Base-by-base conservation (phyloP, 139 green algal genomes). In the Micractinium sp. region DNA sequence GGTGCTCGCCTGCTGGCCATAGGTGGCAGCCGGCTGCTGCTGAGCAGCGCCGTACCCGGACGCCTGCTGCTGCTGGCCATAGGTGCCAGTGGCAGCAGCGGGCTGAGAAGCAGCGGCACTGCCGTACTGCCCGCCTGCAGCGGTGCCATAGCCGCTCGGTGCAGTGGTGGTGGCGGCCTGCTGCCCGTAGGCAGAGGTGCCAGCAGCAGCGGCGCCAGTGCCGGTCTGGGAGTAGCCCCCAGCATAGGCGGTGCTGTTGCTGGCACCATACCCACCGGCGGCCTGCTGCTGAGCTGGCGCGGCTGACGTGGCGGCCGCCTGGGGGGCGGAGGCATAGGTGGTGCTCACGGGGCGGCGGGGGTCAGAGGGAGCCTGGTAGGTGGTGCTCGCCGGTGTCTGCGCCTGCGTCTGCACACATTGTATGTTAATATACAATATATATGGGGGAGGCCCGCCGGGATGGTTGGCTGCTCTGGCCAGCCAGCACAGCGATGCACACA, bases 41-140 rank as follows among this genome's bases (percentile, higher is more conserved):
- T 77, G 71, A 23, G 25, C 41, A 19, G 76, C 20, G 76, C 36
- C 23, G 35, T 82, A 82, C 33, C 36, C 76, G 5, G 29, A 23
- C 15, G 76, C 41, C 41, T 84, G 78, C 78, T 69, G 78, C 81
- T 73, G 53, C 53, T 85, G 53, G 56, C 81, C 81, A 25, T 87
- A 87, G 36, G n/a, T 36, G 1, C 36, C 13, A 27, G 63, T 19
- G 66, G 82, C 82, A 77, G 82, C 63, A 35, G 82, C 66, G 19
- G 69, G 36, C 63, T 78, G 82, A 7, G 33, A 25, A 29, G 63
- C 22, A n/a, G 82, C 33, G 27, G 82, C 79, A 29, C 47, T 31
- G 35, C 35, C 75, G 16, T 47, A 29, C 75, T 81, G 75, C n/a
- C 31, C 20, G 74, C 33, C 47, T 56, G 47, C 47, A 9, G 47